Evolutionary conservation across 2,329 filamentous ascomycete genomes (phyloP).

Genomic region (Pseudonectria buxi): DNA sequence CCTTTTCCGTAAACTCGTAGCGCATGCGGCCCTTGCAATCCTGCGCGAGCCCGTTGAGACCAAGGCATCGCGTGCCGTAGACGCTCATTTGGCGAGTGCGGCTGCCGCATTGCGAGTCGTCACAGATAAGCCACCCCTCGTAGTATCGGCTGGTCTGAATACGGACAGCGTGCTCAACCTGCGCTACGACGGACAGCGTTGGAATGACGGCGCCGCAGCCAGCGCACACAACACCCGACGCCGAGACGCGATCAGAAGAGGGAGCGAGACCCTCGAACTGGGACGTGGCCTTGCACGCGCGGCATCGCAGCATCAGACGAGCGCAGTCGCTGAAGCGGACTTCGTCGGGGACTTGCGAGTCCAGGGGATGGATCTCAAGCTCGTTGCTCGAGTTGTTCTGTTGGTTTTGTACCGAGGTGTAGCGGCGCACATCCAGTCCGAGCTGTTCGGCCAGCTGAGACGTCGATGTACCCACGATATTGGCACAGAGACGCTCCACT

Average conservation of each 20-base stretch:
- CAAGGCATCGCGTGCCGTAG: slow-evolving; percentile 83
- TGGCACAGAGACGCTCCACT: slow-evolving; percentile 94
- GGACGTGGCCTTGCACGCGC: slow-evolving; percentile 66
- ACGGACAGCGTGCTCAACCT: slow-evolving; percentile 80
- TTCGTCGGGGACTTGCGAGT: slow-evolving; percentile 88
- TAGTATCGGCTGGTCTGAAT: slow-evolving; percentile 78
- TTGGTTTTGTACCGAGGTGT: slow-evolving; percentile 45
- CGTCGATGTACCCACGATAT: slow-evolving; percentile 87
- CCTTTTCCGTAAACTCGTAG: slow-evolving; percentile 82
- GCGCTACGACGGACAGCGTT: slow-evolving; percentile 71
- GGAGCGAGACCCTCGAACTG: slow-evolving; percentile 68
- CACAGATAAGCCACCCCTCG: slow-evolving; percentile 83
- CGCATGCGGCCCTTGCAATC: slow-evolving; percentile 84
- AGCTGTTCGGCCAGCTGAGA: slow-evolving; percentile 87
- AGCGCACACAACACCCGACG: slow-evolving; percentile 69
- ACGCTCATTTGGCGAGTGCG: slow-evolving; percentile 90
- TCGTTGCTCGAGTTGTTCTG: slow-evolving; percentile 49
- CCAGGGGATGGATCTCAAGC: slow-evolving; percentile 78
- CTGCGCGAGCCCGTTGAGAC: slow-evolving; percentile 74
- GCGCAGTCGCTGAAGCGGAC: slow-evolving; percentile 80
- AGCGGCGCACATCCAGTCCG: slow-evolving; percentile 83
- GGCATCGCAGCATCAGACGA: slow-evolving; percentile 72
- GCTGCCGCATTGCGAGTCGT: slow-evolving; percentile 79
- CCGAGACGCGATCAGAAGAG: slow-evolving; percentile 55
- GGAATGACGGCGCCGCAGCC: slow-evolving; percentile 60